Base-by-base conservation (phyloP, 768 basidiomycete genomes). In the Agrocybe pediades region DNA sequence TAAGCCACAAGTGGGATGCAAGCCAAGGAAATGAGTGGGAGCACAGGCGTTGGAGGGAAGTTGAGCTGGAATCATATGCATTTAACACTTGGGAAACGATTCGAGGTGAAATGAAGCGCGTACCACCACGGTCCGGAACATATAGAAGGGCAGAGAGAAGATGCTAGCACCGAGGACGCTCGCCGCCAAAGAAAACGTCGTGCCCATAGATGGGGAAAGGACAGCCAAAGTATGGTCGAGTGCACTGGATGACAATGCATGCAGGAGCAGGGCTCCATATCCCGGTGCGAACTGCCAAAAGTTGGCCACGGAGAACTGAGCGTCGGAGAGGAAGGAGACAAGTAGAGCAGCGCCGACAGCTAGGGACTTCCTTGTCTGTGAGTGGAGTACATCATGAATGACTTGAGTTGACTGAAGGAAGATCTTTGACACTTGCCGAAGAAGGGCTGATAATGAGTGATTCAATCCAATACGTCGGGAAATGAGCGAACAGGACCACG, bases 401-500 rank as follows among this genome's bases (percentile, higher is more conserved):
- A 11, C 41, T 15, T 9, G 30, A 5, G 25, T 49, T 13, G 11
- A 15, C 19, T 7, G 21, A 41, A 30, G 17, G 8, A 51, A 29
- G 51, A 54, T 57, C 21, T 27, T 54, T 59, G 25, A 46, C 40
- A 68, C 80, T 62, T 59, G 84, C 85, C 46, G 76, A 78, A 42
- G 76, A 69, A 44, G 78, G 71, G 51, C 64, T 76, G 11, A 36
- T 36, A 36, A 83, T 61, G 50, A 87, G 65, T 5, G 82, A 72
- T 49, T 79, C 77, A 44, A 86, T 72, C 87, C 88, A 90, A 40
- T 86, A 71, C 20, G 81, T 72, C 6, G 88, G 85, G 66, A 88
- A 88, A 62, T 89, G 86, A 19, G 82, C 71, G 60, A 92, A 83
- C 27, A 91, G 60, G 40, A 88, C 74, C 26, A 88, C 85, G 46